Evolutionary conservation across 257 asterid species (phyloP), one percentile per base, ranked within the genome.

Genomic region (Solanum dulcamara): DNA sequence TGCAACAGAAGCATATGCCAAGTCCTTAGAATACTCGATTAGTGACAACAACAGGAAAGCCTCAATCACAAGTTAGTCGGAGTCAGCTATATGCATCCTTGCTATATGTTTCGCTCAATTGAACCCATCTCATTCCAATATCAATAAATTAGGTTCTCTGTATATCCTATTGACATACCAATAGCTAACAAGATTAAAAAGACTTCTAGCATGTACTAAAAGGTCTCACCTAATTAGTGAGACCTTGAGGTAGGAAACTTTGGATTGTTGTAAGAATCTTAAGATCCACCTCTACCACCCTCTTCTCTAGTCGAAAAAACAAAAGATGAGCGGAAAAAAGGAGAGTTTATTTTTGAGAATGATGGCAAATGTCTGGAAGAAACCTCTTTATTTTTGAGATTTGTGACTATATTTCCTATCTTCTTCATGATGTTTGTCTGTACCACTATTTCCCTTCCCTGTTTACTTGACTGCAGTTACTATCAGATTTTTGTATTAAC

Each of bases 1-100:
- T 93, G 91, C 90, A 40, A 37, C 28, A 74, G 33, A 17, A 28
- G 83, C 12, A 28, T 18, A 79, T 77, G 0, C 62, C 81, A 46
- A 15, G 60, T 40, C 32, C 24, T 74, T 12, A 40, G 57, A 74
- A 74, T 24, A 14, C 8, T 74, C n/a, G 24, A 74, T 12, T 42
- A 42, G 24, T 2, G 57, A n/a, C 22, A 72, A 72, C 35, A 20
- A 33, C 30, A 37, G 40, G 11, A 12, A 40, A 3, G 10, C 33
- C 10, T 12, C 81, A 3, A 40, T 40, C 81, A 46, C 53, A 38
- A 71, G 80, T 22, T 6, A 38, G 51, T 22, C 5, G 2, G 51
- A 11, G 80, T 22, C 53, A 71, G 15, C 33, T 71, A 38, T 38
- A 5, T 11, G 80, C 4, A 37, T 71, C 14, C 42, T 2, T 11